These are phyloP conservation scores for Erysimum cheiranthoides DNA, from an alignment of 345 rosid species.

Conservation along the genomic window DNA sequence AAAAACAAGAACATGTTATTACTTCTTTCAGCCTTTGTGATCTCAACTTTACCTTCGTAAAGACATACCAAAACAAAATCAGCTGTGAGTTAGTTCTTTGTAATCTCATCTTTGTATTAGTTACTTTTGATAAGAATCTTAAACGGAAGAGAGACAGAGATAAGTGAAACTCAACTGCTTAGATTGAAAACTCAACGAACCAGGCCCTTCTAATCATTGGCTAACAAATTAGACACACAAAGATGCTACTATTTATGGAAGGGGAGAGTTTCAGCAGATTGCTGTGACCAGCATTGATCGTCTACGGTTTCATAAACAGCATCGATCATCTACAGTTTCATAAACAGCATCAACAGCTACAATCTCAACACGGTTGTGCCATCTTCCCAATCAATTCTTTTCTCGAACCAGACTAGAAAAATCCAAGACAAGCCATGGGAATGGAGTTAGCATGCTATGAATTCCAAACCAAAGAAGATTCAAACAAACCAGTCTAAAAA, in stretches of 20 bases:
- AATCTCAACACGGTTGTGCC: constrained; percentile 61
- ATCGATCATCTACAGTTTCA: constrained; percentile 45
- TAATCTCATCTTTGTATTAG: not conserved
- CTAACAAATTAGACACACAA: constrained; percentile 22
- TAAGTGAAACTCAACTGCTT: constrained; percentile 9
- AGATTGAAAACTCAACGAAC: constrained; percentile 21
- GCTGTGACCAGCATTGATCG: constrained; percentile 35
- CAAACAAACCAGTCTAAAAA: constrained; percentile 21
- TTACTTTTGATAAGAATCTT: not conserved
- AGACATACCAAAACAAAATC: not conserved
- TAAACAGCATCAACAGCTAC: constrained; percentile 74
- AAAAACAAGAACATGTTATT: not conserved
- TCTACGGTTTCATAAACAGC: constrained; percentile 48
- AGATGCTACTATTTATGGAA: constrained; percentile 31
- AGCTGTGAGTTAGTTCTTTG: not conserved
- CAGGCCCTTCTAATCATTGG: constrained; percentile 1
- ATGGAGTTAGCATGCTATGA: constrained; percentile 37
- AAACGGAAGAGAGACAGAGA: not conserved
- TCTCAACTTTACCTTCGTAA: not conserved
- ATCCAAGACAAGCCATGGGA: constrained; percentile 48
- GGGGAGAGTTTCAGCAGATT: constrained; percentile 26
- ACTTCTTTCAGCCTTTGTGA: not conserved
- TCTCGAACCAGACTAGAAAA: constrained; percentile 71
- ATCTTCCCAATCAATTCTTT: constrained; percentile 61
- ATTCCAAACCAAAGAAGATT: constrained; percentile 18